These are phyloP conservation scores for Solanum tarapatanum DNA, from an alignment of 257 asterid species.

Conservation along the genomic window DNA sequence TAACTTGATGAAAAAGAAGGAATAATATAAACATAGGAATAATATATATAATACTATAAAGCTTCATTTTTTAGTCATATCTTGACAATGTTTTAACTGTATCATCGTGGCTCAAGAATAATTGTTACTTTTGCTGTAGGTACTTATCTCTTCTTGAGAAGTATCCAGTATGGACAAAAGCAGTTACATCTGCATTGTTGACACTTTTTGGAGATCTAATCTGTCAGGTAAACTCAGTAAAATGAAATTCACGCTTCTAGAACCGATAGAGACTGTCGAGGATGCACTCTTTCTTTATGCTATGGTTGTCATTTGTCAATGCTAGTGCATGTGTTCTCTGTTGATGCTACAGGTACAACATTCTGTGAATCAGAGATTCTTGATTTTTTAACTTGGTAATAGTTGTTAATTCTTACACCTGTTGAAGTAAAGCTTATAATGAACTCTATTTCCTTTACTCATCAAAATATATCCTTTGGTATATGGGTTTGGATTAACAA, in stretches of 20 bases:
- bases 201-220: slow-evolving; percentile 69
- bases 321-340: not conserved
- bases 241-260: slow-evolving; percentile 1
- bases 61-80: not conserved
- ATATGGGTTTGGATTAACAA: not conserved
- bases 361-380: not conserved
- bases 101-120: not conserved
- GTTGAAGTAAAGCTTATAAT: not conserved
- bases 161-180: slow-evolving; percentile 80
- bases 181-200: slow-evolving; percentile 63
- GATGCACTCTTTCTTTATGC: not conserved
- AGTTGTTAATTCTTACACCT: not conserved
- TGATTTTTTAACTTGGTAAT: not conserved
- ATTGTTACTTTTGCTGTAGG: slow-evolving; percentile 35
- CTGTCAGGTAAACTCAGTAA: slow-evolving; percentile 62
- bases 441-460: not conserved
- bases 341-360: not conserved
- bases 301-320: not conserved
- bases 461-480: not conserved
- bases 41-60: not conserved
- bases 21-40: not conserved
- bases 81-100: not conserved
- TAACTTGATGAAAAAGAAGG: not conserved
- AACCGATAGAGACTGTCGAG: not conserved
- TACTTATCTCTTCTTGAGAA: slow-evolving; percentile 73